Base-by-base conservation (phyloP, 140 eudicot species). In the Oenanthe javanica region DNA sequence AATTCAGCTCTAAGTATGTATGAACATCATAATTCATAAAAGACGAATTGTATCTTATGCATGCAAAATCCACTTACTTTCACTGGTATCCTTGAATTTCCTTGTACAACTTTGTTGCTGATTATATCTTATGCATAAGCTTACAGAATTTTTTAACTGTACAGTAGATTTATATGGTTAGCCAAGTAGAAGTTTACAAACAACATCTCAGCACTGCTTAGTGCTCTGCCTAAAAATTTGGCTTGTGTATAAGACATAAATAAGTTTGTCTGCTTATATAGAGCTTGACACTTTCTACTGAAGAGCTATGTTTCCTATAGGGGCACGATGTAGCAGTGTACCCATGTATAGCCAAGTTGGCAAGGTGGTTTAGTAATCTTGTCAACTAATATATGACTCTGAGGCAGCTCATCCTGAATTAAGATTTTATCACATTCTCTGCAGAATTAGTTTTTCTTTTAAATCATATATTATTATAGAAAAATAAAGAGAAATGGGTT, bases 351-450 rank as follows among this genome's bases (percentile, higher is more conserved):
- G 21, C 70, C 38, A n/a, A 63, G 38, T 63, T 7, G 70, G 14
- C 70, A 63, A n/a, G 38, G n/a, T 84, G 70, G 70, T 63, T 15
- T 7, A 63, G 70, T 8, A 70, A 14, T 38, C 74, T 69, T 16
- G 45, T 69, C 74, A 6, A 71, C 51, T 43, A 71, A 19, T 18
- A 18, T 71, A 71, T 71, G 25, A 16, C 5, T 42, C 76, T 16
- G 27, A 72, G 52, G 27, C 47, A 15, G 76, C 51, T 72, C 16
- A 70, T 70, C 18, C 27, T 40, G 16, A 40, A 9, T 21, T 18
- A 21, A 72, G 13, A n/a, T 72, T 11, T 21, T 2, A 42, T 43
- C 8, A 21, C 31, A 72, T 6, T 43, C 36, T 7, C 12, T 2
- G 13, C 27, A 40, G 1, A 4, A 72, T 36, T 8, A 72, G 46